Conservation (phyloP, 768 basidiomycete species). For the Lactifluus volemus region DNA sequence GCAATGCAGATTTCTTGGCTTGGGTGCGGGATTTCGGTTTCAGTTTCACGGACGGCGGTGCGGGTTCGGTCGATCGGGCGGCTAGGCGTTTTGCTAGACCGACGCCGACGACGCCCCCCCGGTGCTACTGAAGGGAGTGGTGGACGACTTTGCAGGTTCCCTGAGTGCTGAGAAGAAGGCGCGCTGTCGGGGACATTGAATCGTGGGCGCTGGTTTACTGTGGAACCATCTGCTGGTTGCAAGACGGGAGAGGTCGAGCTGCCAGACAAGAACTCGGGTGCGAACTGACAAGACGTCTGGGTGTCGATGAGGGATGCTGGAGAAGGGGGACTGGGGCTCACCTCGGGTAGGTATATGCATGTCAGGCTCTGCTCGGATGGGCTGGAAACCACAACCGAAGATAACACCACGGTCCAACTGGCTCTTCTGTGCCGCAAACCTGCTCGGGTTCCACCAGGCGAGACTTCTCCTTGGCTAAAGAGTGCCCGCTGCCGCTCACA, state of each 20-base stretch:
- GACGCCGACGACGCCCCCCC: too few relatives aligned
- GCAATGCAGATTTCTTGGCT: conserved; percentile 4
- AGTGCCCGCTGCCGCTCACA: not conserved
- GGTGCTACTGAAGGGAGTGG: not conserved
- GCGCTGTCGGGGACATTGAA: conserved; percentile 7
- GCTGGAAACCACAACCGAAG: not conserved
- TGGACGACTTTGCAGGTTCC: not conserved
- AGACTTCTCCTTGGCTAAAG: not conserved
- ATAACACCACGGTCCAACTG: too few relatives aligned
- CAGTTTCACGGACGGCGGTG: not conserved
- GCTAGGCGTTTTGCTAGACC: conserved; percentile 7
- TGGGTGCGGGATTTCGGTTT: not conserved
- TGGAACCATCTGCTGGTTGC: conserved; percentile 16
- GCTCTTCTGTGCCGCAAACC: not conserved
- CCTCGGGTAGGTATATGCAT: conserved; percentile 18
- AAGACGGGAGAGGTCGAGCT: conserved; percentile 15
- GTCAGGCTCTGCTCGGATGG: conserved; percentile 10
- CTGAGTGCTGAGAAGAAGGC: conserved; percentile 10
- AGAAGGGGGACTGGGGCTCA: not conserved
- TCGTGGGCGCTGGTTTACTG: conserved; percentile 6
- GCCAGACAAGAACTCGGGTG: conserved; percentile 16
- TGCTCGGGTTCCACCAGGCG: not conserved
- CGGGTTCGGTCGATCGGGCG: not conserved
- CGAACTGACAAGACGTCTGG: not conserved
- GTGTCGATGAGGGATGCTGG: not conserved